A percentile compares a stretch with the other conserved stretches of the same genome.
Evolutionary conservation across 2,329 filamentous ascomycete species (phyloP).

Genomic region (Thermomyces lanuginosus): DNA sequence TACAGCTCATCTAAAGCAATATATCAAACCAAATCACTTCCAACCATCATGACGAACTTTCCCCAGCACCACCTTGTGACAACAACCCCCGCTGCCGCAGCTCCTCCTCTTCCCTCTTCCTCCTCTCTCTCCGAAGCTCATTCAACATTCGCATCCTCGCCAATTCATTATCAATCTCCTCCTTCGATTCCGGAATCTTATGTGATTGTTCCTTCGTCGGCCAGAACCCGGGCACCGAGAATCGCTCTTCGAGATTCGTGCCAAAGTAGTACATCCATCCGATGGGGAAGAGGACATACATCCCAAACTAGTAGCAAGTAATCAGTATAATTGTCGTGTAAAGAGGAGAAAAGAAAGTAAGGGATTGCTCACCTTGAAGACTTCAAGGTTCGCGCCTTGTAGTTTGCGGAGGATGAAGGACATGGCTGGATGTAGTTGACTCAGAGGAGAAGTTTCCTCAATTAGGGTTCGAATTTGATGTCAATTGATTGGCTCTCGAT

Average conservation of each 20-base stretch:
- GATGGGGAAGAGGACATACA: constrained; percentile 98
- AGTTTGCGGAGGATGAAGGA: constrained; percentile 35
- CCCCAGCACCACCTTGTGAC: too few relatives aligned
- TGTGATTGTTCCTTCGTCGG: constrained; percentile 47
- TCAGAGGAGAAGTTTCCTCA: not conserved
- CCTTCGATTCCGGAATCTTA: constrained; percentile 36
- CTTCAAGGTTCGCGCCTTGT: constrained; percentile 78
- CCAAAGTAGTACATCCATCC: constrained; percentile 99
- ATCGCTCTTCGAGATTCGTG: constrained; percentile 87
- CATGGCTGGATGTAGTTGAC: constrained; percentile 13
- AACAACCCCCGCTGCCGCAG: constrained; percentile 5
- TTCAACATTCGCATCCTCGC: constrained; percentile 45
- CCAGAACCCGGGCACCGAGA: constrained; percentile 85
- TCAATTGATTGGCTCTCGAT: too few relatives aligned
- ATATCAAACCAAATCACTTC: too few relatives aligned
- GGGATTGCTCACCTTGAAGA: constrained; percentile 58
- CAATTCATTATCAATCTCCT: constrained; percentile 59
- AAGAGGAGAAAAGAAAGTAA: constrained; percentile 5
- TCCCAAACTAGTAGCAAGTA: constrained; percentile 84
- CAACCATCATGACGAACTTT: too few relatives aligned
- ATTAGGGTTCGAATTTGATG: constrained; percentile 2
- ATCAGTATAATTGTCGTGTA: not conserved
- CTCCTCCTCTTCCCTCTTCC: constrained; percentile 23
- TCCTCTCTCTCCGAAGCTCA: constrained; percentile 31
- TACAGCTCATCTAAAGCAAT: not conserved